These are phyloP conservation scores for Heracleum sosnowskyi DNA, from an alignment of 129 eudicot genomes.

Conservation along the genomic window DNA sequence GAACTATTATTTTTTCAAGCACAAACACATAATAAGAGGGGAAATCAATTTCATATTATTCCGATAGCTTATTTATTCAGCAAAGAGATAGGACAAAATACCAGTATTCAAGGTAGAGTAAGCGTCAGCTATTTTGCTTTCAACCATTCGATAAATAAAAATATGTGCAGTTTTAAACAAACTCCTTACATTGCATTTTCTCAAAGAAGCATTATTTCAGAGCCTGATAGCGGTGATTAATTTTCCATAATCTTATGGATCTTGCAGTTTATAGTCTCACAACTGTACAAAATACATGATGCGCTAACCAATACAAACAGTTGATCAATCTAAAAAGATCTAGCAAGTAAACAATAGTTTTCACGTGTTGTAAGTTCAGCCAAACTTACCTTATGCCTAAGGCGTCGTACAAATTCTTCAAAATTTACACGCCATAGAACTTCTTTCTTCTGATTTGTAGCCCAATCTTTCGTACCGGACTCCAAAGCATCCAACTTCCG, in stretches of 20 bases:
- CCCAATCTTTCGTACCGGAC: constrained; percentile 28
- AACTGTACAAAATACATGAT: not conserved
- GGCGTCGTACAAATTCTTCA: constrained; percentile 65
- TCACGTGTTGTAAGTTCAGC: not conserved
- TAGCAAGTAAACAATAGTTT: not conserved
- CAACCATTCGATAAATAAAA: not conserved
- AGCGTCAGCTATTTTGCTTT: not conserved
- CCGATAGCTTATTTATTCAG: not conserved
- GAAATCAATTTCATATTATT: too few relatives aligned
- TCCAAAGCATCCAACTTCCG: constrained; percentile 40
- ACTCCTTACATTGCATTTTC: not conserved
- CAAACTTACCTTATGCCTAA: constrained; percentile 59
- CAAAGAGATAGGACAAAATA: not conserved
- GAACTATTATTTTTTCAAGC: not conserved
- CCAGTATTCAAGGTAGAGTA: not conserved
- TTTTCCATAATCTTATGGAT: not conserved
- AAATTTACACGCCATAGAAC: constrained; percentile 86
- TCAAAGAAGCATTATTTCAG: not conserved
- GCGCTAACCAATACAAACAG: not conserved
- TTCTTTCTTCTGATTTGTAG: constrained; percentile 49
- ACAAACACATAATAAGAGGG: not conserved
- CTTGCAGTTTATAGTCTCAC: not conserved
- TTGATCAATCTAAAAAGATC: not conserved
- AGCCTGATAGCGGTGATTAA: not conserved
- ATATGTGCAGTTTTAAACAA: not conserved